These are phyloP conservation scores for Hirsutella thompsonii DNA, from an alignment of 2,329 filamentous ascomycete species.

Conservation along the genomic window DNA sequence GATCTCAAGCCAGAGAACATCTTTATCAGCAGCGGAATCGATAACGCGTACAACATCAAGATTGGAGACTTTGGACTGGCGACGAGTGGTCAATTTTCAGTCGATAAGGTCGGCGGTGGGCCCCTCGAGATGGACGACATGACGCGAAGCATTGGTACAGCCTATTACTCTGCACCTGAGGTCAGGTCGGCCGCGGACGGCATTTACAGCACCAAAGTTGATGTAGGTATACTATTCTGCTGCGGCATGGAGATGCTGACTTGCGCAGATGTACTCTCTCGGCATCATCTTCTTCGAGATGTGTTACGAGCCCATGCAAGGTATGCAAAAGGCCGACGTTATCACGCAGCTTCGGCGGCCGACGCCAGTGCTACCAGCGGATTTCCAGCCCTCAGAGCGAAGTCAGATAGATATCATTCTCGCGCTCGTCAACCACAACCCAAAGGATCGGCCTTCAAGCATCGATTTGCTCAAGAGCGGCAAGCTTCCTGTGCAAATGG, in stretches of 20 bases:
- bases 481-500: constrained; percentile 80
- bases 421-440: constrained; percentile 69
- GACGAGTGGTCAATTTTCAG: constrained; percentile 68
- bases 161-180: constrained; percentile 88
- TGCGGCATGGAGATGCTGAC: not conserved
- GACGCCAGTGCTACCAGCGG: constrained; percentile 54
- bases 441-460: constrained; percentile 71
- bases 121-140: constrained; percentile 44
- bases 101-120: constrained; percentile 36
- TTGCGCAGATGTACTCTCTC: constrained; percentile 72
- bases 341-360: constrained; percentile 57
- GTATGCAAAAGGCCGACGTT: constrained; percentile 51
- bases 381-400: constrained; percentile 58
- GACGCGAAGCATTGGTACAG: constrained; percentile 62
- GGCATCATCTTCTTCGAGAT: constrained; percentile 99
- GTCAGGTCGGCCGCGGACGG: constrained; percentile 62
- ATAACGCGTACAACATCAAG: constrained; percentile 77
- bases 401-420: constrained; percentile 68
- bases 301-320: constrained; percentile 59
- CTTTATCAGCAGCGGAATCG: constrained; percentile 60
- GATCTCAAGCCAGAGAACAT: constrained; percentile 97
- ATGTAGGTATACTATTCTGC: constrained; percentile 38
- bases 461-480: constrained; percentile 73
- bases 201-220: constrained; percentile 85
- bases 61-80: constrained; percentile 96